Percentiles rank a stretch among this genome's conserved stretches.
These are phyloP conservation scores for Camellia japonica DNA, from an alignment of 148 eudicot species.

Conservation along the genomic window DNA sequence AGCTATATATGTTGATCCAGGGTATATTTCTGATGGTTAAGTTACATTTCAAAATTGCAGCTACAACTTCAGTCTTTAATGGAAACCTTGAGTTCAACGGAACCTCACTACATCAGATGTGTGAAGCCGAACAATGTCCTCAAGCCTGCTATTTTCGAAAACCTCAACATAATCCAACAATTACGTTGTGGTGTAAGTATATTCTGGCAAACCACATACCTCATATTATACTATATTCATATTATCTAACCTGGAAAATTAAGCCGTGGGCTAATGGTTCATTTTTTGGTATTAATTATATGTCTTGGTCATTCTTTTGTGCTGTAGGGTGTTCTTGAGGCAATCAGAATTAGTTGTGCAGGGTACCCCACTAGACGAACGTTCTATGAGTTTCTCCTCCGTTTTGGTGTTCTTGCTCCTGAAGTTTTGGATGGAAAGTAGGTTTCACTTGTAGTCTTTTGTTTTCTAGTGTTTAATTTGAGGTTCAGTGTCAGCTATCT, in stretches of 20 bases:
- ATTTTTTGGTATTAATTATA: slow-evolving; percentile 2
- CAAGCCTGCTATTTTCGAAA: slow-evolving; percentile 97
- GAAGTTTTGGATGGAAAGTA: slow-evolving; percentile 90
- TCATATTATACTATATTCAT: slow-evolving; percentile 5
- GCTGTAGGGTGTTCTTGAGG: slow-evolving; percentile 97
- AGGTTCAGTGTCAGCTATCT: slow-evolving; percentile 1
- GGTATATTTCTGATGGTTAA: slow-evolving; percentile 17
- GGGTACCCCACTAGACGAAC: slow-evolving; percentile 99
- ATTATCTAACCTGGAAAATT: not conserved
- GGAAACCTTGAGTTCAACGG: slow-evolving; percentile 94
- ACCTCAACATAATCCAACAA: slow-evolving; percentile 80
- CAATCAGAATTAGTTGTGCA: slow-evolving; percentile 99
- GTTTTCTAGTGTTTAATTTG: not conserved
- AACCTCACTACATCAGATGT: slow-evolving; percentile 99
- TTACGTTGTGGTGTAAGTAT: slow-evolving; percentile 98
- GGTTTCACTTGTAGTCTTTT: slow-evolving; percentile 18
- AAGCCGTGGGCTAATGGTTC: not conserved
- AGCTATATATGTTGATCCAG: not conserved
- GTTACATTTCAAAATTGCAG: slow-evolving; percentile 47
- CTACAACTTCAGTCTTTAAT: slow-evolving; percentile 94
- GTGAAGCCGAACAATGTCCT: slow-evolving; percentile 94
- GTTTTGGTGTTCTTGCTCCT: slow-evolving; percentile 98
- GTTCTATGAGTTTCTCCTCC: slow-evolving; percentile 85
- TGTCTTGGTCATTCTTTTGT: slow-evolving; percentile 15
- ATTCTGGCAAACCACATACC: slow-evolving; percentile 7